Percentiles rank a stretch among this genome's conserved stretches.
phyloP scores from a whole-genome alignment of 805 yeast species.

The Helenozyma baotianmanensis region DNA sequence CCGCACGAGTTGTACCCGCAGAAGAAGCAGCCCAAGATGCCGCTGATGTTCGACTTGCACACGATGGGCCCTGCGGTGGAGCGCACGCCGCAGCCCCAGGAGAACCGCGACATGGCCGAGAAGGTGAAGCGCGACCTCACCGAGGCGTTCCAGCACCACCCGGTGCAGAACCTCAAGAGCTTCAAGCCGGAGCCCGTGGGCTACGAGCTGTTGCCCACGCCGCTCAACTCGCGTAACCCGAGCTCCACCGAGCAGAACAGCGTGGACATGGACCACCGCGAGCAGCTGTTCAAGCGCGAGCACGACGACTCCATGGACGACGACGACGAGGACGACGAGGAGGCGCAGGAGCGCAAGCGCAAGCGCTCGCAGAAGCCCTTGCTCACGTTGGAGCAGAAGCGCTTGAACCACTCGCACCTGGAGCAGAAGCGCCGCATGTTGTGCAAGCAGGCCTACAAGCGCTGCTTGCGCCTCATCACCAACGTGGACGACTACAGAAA shows the following conservation, averaged over 20 bases:
- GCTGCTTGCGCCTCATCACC: constrained; percentile 37
- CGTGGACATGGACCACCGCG: constrained; percentile 4
- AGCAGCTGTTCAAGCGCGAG: constrained; percentile 23
- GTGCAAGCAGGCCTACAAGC: constrained; percentile 41
- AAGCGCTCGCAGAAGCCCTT: constrained; percentile 35
- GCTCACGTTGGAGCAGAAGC: constrained; percentile 35
- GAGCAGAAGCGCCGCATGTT: constrained; percentile 42
- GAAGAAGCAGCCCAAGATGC: constrained; percentile 4
- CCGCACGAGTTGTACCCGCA: constrained; percentile 29
- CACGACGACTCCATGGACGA: constrained; percentile 27
- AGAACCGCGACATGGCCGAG: constrained; percentile 9
- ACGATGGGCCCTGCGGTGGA: constrained; percentile 21
- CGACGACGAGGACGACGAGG: constrained; percentile 5
- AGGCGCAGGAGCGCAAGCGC: constrained; percentile 11
- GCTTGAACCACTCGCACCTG: constrained; percentile 38
- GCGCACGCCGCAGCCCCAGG: not conserved
- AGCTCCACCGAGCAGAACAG: constrained; percentile 2
- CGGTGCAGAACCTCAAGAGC: constrained; percentile 11
- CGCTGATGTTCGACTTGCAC: constrained; percentile 24
- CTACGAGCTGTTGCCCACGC: constrained; percentile 23
- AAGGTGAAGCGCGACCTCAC: constrained; percentile 24
- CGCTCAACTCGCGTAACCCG: constrained; percentile 27
- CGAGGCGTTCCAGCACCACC: constrained; percentile 31
- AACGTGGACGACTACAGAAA: constrained; percentile 36
- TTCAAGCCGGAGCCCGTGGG: constrained; percentile 19